Evolutionary conservation across 108 stramenopile genomes (phyloP).

Genomic region (Ochromonas danica): DNA sequence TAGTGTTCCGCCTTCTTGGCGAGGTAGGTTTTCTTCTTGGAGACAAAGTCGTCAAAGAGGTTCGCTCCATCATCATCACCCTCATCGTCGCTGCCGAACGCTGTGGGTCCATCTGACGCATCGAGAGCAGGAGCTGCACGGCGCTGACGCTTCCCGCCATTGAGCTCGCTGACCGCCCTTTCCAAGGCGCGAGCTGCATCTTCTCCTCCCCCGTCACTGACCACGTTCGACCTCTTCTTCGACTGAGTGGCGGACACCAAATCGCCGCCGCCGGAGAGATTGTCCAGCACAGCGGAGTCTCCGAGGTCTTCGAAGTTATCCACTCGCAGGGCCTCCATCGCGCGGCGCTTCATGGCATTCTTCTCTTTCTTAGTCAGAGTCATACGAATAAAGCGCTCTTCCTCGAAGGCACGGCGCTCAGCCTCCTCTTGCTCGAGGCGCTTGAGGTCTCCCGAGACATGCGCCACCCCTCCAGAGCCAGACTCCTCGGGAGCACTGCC

Average conservation of each 20-base stretch:
- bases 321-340: slow-evolving; percentile 52
- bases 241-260: too few species aligned
- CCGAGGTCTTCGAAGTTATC: slow-evolving; percentile 62
- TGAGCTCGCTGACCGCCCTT: slow-evolving; percentile 18
- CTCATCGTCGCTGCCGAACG: neutral
- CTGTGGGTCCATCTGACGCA: neutral
- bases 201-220: slow-evolving; percentile 45
- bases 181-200: slow-evolving; percentile 23
- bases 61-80: neutral
- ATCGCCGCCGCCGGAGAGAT: neutral
- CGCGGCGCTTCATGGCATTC: slow-evolving; percentile 47
- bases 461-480: slow-evolving; percentile 27
- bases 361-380: slow-evolving; percentile 46
- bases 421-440: slow-evolving; percentile 44
- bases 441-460: slow-evolving; percentile 37
- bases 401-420: slow-evolving; percentile 60
- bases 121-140: neutral
- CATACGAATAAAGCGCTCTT: slow-evolving; percentile 53
- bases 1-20: slow-evolving; percentile 41
- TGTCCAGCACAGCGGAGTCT: slow-evolving; percentile 60
- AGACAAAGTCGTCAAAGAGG: neutral
- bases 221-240: neutral
- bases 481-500: slow-evolving; percentile 42
- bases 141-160: neutral
- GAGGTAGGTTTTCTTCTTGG: neutral